These are phyloP conservation scores for Lyophyllum semitale DNA, from an alignment of 768 basidiomycete genomes.

Conservation along the genomic window DNA sequence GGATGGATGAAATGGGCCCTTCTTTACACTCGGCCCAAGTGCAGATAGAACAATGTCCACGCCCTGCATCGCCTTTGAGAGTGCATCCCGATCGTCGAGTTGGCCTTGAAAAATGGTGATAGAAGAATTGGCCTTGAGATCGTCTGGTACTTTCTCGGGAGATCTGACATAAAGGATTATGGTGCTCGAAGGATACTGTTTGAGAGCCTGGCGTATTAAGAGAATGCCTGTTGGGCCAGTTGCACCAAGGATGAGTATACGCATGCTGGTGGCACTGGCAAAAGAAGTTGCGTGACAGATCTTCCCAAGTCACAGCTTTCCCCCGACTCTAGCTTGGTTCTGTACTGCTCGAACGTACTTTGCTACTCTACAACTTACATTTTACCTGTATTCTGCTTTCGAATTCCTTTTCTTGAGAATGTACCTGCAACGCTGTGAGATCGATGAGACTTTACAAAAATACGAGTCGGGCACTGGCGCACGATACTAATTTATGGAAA, in stretches of 20 bases:
- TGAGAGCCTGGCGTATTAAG: slow-evolving; percentile 57
- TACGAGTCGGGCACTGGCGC: no score
- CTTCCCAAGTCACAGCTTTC: background rate
- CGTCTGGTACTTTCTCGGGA: slow-evolving; percentile 60
- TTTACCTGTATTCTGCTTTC: no score
- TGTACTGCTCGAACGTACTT: no score
- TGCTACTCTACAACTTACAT: no score
- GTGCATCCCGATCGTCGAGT: slow-evolving; percentile 49
- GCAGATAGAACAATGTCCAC: slow-evolving; percentile 68
- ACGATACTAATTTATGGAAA: no score
- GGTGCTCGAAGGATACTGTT: slow-evolving; percentile 34
- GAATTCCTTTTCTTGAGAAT: no score
- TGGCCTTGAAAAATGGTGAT: slow-evolving; percentile 56
- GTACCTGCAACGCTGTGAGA: no score
- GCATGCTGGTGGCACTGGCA: slow-evolving; percentile 26
- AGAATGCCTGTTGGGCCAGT: slow-evolving; percentile 64
- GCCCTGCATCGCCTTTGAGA: slow-evolving; percentile 54
- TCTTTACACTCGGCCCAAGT: slow-evolving; percentile 50
- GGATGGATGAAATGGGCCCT: slow-evolving; percentile 39
- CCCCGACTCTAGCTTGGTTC: no score
- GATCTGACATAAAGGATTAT: slow-evolving; percentile 66
- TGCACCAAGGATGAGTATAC: slow-evolving; percentile 66
- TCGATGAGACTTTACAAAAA: no score
- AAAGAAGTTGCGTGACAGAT: background rate
- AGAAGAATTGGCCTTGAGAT: slow-evolving; percentile 43